phyloP scores from a whole-genome alignment of 805 yeast genomes.

The Grigorovia transvaalensis region DNA sequence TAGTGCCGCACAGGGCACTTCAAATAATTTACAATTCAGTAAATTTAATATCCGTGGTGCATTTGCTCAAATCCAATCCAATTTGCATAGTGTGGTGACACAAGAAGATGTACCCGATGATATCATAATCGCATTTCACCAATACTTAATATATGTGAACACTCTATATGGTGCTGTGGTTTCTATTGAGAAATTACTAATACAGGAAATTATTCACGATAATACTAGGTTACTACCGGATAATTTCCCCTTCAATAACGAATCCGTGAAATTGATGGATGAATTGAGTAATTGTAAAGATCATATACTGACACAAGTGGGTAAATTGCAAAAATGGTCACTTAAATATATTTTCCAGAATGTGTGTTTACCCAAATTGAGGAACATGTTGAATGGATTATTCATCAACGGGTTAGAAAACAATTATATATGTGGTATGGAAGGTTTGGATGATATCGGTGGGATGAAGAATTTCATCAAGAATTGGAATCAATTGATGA shows the following conservation, averaged over 20 bases:
- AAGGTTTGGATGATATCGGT: slow-evolving; percentile 29
- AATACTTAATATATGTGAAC: slow-evolving; percentile 60
- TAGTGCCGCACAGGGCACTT: neutral
- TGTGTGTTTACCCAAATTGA: slow-evolving; percentile 29
- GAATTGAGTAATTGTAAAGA: slow-evolving; percentile 20
- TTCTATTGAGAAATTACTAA: slow-evolving; percentile 45
- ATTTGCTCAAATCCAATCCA: slow-evolving; percentile 30
- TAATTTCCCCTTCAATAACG: slow-evolving; percentile 32
- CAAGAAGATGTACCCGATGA: slow-evolving; percentile 23
- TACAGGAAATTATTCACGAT: slow-evolving; percentile 24
- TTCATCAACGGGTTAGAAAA: slow-evolving; percentile 17
- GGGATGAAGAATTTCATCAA: slow-evolving; percentile 41
- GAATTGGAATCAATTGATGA: slow-evolving; percentile 54
- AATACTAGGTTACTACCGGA: slow-evolving; percentile 24
- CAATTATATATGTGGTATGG: slow-evolving; percentile 20
- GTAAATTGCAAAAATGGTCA: slow-evolving; percentile 30
- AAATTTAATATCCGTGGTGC: slow-evolving; percentile 27
- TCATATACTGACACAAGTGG: slow-evolving; percentile 19
- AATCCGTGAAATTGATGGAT: slow-evolving; percentile 20
- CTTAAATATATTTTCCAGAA: slow-evolving; percentile 35
- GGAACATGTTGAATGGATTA: slow-evolving; percentile 37
- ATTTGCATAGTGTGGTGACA: slow-evolving; percentile 24
- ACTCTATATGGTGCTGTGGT: slow-evolving; percentile 54
- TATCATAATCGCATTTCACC: slow-evolving; percentile 36
- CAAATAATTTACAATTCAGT: slow-evolving; percentile 5